phyloP scores from a whole-genome alignment of 2,329 filamentous ascomycete species.

The Akanthomyces lecanii region DNA sequence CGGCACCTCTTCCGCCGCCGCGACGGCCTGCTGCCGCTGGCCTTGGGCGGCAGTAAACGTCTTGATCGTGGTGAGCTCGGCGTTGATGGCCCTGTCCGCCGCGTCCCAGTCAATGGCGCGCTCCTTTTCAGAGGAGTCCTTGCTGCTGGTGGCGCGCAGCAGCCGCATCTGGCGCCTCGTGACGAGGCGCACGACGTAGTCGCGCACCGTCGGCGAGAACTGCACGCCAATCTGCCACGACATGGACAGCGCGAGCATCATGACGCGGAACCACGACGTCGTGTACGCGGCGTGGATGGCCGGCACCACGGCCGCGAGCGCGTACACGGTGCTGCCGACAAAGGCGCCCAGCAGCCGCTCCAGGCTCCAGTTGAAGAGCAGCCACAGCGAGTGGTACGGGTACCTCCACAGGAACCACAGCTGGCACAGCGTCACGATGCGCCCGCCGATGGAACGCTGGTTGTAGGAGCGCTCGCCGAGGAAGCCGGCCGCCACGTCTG shows the following conservation, averaged over 20 bases:
- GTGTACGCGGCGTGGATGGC: slow-evolving; percentile 18
- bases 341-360: slow-evolving; percentile 21
- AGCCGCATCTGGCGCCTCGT: slow-evolving; percentile 18
- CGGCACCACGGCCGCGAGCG: slow-evolving; percentile 20
- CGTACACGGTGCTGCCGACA: slow-evolving; percentile 22
- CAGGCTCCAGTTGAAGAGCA: slow-evolving; percentile 23
- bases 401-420: slow-evolving; percentile 21
- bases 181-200: slow-evolving; percentile 19
- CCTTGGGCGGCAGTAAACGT: neutral
- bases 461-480: slow-evolving; percentile 22
- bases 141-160: slow-evolving; percentile 2
- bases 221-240: slow-evolving; percentile 21
- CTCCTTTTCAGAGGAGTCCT: neutral
- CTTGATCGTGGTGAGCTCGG: slow-evolving; percentile 17
- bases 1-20: slow-evolving; percentile 17
- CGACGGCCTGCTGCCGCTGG: neutral
- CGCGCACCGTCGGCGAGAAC: slow-evolving; percentile 19
- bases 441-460: slow-evolving; percentile 22
- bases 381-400: slow-evolving; percentile 20
- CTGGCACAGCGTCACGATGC: slow-evolving; percentile 21
- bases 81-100: slow-evolving; percentile 16
- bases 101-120: slow-evolving; percentile 17
- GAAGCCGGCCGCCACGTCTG: slow-evolving; percentile 21
- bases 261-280: slow-evolving; percentile 21
- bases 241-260: slow-evolving; percentile 22